Evolutionary conservation across 169 alveolate genomes (phyloP), one percentile per base, ranked within the genome.

Genomic region (Cystoisospora suis): DNA sequence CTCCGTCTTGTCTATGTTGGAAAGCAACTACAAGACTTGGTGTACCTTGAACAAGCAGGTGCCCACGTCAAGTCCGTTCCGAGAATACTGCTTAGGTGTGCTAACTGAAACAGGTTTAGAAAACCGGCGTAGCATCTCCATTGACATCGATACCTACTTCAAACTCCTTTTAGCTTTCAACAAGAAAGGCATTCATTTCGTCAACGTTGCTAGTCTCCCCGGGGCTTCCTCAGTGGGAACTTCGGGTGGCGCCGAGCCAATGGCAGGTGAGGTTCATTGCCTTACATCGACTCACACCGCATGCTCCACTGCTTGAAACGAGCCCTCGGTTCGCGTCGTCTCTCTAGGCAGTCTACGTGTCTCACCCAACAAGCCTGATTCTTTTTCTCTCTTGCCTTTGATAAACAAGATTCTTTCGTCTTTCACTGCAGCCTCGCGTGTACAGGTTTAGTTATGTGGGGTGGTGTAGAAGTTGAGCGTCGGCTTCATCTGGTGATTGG

Each of bases 1-100:
- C 90, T 94, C 99, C 36, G 97, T 98, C 2, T 92, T 98, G 34
- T 96, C 97, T 90, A 96, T 98, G 94, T 95, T 99, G 56, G 99
- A 97, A 90, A 95, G 96, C 81, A 99, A 98, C 95, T 98, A 96
- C 95, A 96, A 97, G 86, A 95, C 96, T 36, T 95, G 96, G 94
- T 97, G 97, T 75, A 90, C 98, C 20, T 89, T 97, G 56, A 94
- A 97, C 90, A 81, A 91, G 9, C 72, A 77, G 34, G 87, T 91
- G 23, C 98, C 98, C 34, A 91, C 81, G 58, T 83, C 91, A 42
- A 58, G 44, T n/a, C 90, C 88, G n/a, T 91, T 94, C 87, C 91
- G 91, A 65, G 90, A 90, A 6, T 93, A 58, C 59, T 92, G 95
- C 75, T 75, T 93, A 7, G 94, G 88, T 47, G 90, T 96, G 3